These are phyloP conservation scores for Cornus kousa DNA, from an alignment of 148 eudicot species.

Conservation along the genomic window DNA sequence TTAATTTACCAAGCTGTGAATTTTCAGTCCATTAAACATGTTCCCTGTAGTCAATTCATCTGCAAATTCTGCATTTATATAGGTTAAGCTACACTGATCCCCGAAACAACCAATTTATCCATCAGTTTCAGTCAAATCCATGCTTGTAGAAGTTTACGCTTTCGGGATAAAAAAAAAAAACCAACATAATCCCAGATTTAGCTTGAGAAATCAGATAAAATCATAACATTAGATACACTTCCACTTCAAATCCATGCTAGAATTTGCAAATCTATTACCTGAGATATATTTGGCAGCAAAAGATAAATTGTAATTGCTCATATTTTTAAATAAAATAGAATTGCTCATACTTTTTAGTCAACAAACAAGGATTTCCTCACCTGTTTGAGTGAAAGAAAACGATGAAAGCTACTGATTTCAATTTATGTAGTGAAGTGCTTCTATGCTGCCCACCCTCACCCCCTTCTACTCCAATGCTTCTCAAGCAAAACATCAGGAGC, in stretches of 20 bases:
- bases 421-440: not conserved
- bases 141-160: not conserved
- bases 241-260: not conserved
- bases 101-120: not conserved
- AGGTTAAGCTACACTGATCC: not conserved
- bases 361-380: too few species aligned
- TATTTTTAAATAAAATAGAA: too few species aligned
- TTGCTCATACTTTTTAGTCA: too few species aligned
- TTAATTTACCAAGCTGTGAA: not conserved
- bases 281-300: not conserved
- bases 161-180: not conserved
- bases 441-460: too few species aligned
- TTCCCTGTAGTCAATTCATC: not conserved
- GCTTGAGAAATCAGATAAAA: not conserved
- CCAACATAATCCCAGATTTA: too few species aligned
- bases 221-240: not conserved
- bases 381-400: too few species aligned
- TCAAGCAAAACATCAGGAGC: not conserved
- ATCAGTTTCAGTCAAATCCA: not conserved
- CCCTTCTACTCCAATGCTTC: too few species aligned
- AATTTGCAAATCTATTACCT: not conserved
- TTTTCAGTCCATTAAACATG: not conserved
- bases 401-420: not conserved
- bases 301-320: not conserved
- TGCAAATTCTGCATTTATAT: not conserved